Evolutionary conservation across 345 rosid species (phyloP), one percentile per base, ranked within the genome.

Genomic region (Euphorbia peplus): DNA sequence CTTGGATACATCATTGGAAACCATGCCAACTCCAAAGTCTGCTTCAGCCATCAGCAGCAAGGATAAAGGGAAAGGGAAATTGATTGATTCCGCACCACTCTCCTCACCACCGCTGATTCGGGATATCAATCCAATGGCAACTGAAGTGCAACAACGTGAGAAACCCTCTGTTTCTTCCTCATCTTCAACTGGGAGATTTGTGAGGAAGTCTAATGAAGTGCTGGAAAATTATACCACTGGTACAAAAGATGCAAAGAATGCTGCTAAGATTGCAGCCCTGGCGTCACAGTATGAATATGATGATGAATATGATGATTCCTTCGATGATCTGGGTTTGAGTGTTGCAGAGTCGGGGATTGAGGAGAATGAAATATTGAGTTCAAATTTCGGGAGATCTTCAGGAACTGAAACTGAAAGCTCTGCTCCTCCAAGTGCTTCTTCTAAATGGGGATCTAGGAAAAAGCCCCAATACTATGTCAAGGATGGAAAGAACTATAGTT

Each of bases 231-330:
- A 69, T 75, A 76, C 78, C 57, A 82, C 85, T 42, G 96, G 88
- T 68, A 44, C 67, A 66, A 84, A 80, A 75, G 82, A 85, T 54
- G 79, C 75, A 60, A 46, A 71, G 5, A 86, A 87, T 81, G 74
- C 66, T 28, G 85, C 78, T 29, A 86, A 78, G 71, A 83, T 82
- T 39, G 81, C 71, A 4, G 88, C 92, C 42, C 69, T 89, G 48
- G 66, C 83, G 71, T 86, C 85, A 53, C 97, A 86, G 51, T 91
- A 89, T 0, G 98, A 93, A 74, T 93, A 95, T 0, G 97, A 95
- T 37, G 99, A 95, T 63, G 99, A 95, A 71, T 95, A 95, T 51
- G 97, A 95, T 55, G 99, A 95, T 74, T 95, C 99, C 53, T 95
- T 95, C 57, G 97, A 95, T 82, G 99, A 95, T 70, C 85, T 91